Percentiles rank a stretch among this genome's conserved stretches.
phyloP scores from a whole-genome alignment of 768 basidiomycete genomes.

The Kwoniella sp. region DNA sequence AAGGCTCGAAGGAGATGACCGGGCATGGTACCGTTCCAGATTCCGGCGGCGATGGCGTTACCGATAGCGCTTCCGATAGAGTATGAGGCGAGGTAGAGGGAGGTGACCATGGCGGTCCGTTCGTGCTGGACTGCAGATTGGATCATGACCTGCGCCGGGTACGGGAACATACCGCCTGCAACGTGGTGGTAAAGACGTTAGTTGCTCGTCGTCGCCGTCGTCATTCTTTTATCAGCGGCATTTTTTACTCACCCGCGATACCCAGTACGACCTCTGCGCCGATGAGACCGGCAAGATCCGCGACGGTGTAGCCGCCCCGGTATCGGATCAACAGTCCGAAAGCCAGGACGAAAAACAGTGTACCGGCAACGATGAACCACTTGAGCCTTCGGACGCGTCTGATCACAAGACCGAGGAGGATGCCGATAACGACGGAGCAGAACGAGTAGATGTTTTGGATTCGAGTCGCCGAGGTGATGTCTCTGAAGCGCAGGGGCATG shows the following conservation, averaged over 20 bases:
- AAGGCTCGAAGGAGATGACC: conserved; percentile 19
- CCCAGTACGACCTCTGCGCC: conserved; percentile 37
- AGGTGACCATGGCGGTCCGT: conserved; percentile 26
- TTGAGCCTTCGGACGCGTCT: conserved; percentile 36
- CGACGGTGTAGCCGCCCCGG: conserved; percentile 27
- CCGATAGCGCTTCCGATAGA: conserved; percentile 40
- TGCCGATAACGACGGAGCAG: conserved; percentile 47
- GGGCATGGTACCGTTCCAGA: conserved; percentile 44
- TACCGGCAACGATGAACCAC: conserved; percentile 41
- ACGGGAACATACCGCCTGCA: conserved; percentile 41
- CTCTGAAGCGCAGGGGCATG: not conserved
- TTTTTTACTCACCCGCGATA: conserved; percentile 21
- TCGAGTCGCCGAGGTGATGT: conserved; percentile 42
- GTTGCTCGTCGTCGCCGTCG: no score
- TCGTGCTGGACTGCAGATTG: conserved; percentile 42
- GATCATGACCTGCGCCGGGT: conserved; percentile 44
- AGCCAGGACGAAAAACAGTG: conserved; percentile 38
- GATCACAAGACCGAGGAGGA: conserved; percentile 47
- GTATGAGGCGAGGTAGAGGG: conserved; percentile 39
- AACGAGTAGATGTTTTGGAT: conserved; percentile 52
- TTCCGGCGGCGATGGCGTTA: conserved; percentile 38
- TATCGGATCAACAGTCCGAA: conserved; percentile 44
- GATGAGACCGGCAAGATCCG: conserved; percentile 34
- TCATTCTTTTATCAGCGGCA: no score
- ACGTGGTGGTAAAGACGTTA: not conserved